Evolutionary conservation across 306 rosid species (phyloP).

Genomic region (Acacia melanoxylon): DNA sequence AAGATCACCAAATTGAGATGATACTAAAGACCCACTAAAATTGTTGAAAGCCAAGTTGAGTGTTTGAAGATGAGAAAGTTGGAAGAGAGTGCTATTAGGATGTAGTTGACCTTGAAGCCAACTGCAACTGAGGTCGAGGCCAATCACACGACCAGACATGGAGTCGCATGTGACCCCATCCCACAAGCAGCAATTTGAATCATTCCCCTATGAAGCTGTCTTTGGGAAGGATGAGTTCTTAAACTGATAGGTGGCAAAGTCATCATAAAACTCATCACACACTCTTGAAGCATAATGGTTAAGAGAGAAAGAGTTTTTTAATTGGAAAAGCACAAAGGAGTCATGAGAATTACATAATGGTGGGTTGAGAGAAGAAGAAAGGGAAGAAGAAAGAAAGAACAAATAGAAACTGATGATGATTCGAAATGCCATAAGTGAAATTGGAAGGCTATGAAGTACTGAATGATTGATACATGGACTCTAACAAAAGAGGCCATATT

Average conservation of each 20-base stretch:
- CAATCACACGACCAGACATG: conserved; percentile 5
- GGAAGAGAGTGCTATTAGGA: conserved; percentile 1
- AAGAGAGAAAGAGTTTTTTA: neutral
- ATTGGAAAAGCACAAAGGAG: neutral
- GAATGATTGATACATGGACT: neutral
- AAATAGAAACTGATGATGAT: neutral
- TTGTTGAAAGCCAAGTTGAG: neutral
- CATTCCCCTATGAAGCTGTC: conserved; percentile 25
- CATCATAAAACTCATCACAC: neutral
- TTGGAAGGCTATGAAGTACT: neutral
- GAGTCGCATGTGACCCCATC: conserved; percentile 13
- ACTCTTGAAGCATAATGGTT: neutral
- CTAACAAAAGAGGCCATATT: neutral
- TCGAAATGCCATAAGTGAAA: neutral
- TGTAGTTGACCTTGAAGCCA: neutral
- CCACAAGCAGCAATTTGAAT: conserved; percentile 28
- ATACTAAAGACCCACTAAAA: neutral
- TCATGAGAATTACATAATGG: neutral
- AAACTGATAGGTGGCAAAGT: no score
- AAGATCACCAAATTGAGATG: conserved; percentile 3
- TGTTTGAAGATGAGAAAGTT: neutral
- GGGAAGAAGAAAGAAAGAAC: neutral
- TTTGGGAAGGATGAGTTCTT: neutral
- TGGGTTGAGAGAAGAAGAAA: neutral
- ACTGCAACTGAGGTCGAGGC: conserved; percentile 4